Conservation (phyloP, 768 basidiomycete species). For the Trametes cubensis region DNA sequence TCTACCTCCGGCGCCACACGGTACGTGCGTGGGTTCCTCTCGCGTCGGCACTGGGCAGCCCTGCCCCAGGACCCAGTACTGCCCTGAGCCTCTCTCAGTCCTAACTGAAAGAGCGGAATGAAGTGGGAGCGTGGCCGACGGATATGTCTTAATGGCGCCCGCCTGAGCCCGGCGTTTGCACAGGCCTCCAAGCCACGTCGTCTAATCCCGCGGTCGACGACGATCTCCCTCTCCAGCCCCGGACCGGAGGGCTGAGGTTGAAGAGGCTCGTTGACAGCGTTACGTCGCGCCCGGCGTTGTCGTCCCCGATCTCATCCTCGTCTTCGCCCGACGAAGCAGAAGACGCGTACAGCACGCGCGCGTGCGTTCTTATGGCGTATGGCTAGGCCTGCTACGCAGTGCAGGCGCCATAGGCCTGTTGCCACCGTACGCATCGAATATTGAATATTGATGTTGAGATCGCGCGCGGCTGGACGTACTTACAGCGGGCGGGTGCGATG, state of each 20-base stretch:
- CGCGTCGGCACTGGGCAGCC: too few species aligned
- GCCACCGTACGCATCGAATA: too few species aligned
- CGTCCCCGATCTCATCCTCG: conserved; percentile 35
- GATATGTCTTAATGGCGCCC: conserved; percentile 10
- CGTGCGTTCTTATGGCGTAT: too few species aligned
- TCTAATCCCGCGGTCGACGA: conserved; percentile 78
- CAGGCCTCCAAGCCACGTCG: conserved; percentile 92
- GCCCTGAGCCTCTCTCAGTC: background rate
- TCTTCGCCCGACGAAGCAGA: conserved; percentile 42
- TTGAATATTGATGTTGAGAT: too few species aligned
- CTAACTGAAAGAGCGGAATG: conserved; percentile 8
- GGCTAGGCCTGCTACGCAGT: conserved; percentile 90
- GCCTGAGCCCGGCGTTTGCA: conserved; percentile 10
- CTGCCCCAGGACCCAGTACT: too few species aligned
- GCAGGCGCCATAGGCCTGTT: conserved; percentile 84
- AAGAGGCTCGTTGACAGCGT: conserved; percentile 19
- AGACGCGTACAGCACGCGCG: conserved; percentile 53
- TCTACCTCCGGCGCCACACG: conserved; percentile 95
- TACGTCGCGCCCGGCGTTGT: conserved; percentile 35
- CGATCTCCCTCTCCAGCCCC: conserved; percentile 76
- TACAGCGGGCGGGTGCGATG: too few species aligned
- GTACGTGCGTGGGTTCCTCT: conserved; percentile 50
- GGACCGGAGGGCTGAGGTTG: too few species aligned
- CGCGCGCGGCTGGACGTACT: conserved; percentile 97
- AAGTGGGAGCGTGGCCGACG: conserved; percentile 13